phyloP scores from a whole-genome alignment of 192 early-diverging fungal species.

The Diversispora epigaea region DNA sequence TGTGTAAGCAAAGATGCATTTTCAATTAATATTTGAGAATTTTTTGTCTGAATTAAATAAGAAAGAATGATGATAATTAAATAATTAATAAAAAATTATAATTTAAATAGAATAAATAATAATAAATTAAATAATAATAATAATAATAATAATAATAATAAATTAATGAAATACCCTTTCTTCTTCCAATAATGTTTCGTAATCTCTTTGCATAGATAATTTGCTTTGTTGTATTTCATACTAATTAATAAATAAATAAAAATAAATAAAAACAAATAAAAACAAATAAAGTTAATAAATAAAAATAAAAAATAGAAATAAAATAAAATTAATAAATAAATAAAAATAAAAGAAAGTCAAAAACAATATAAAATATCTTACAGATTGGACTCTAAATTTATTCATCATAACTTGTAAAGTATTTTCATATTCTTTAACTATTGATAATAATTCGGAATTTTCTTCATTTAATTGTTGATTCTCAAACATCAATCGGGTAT shows the following conservation, averaged over 20 bases:
- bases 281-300: background rate
- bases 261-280: background rate
- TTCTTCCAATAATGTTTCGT: conserved; percentile 22
- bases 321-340: background rate
- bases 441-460: conserved; percentile 17
- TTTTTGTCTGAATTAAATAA: background rate
- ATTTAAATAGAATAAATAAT: background rate
- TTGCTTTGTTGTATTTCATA: conserved; percentile 30
- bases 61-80: background rate
- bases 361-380: background rate
- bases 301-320: background rate
- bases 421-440: conserved; percentile 31
- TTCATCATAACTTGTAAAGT: conserved; percentile 25
- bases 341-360: background rate
- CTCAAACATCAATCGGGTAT: conserved; percentile 17
- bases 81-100: background rate
- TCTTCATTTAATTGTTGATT: conserved; percentile 28
- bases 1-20: conserved; percentile 23
- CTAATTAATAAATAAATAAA: background rate
- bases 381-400: conserved; percentile 29
- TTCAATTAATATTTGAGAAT: background rate
- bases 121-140: too few species aligned
- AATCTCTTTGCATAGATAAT: conserved; percentile 24
- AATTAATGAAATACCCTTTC: conserved; percentile 1
- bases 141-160: too few species aligned